These are phyloP conservation scores for Gossypium herbaceum DNA, from an alignment of 345 rosid species.

Conservation along the genomic window DNA sequence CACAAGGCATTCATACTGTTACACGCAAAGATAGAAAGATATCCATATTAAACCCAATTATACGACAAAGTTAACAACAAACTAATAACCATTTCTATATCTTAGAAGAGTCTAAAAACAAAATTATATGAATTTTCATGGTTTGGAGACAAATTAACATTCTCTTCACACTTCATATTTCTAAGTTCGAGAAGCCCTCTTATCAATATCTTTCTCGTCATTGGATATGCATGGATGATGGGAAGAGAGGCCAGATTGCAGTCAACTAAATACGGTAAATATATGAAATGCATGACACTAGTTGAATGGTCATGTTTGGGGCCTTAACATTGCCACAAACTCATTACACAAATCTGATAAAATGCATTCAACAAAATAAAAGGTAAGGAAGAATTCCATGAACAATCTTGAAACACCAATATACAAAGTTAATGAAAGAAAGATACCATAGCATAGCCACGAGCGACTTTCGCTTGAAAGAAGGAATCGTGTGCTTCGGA, in stretches of 20 bases:
- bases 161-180: neutral
- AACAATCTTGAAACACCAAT: constrained; percentile 1
- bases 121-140: neutral
- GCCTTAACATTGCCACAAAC: neutral
- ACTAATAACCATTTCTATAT: neutral
- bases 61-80: neutral
- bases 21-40: constrained; percentile 1
- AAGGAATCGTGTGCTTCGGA: constrained; percentile 95
- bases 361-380: neutral
- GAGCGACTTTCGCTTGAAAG: constrained; percentile 93
- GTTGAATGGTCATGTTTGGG: neutral
- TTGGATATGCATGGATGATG: neutral
- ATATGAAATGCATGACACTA: neutral
- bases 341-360: neutral
- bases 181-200: neutral
- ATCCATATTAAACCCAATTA: neutral
- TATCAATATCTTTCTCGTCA: neutral
- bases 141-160: neutral
- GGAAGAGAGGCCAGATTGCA: neutral
- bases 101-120: neutral
- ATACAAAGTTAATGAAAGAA: constrained; percentile 2
- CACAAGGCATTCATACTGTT: constrained; percentile 87
- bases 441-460: constrained; percentile 77
- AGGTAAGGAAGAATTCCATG: neutral
- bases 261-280: neutral